These are phyloP conservation scores for Paramecium octaurelia DNA, from an alignment of 73 alveolate genomes.

Conservation along the genomic window DNA sequence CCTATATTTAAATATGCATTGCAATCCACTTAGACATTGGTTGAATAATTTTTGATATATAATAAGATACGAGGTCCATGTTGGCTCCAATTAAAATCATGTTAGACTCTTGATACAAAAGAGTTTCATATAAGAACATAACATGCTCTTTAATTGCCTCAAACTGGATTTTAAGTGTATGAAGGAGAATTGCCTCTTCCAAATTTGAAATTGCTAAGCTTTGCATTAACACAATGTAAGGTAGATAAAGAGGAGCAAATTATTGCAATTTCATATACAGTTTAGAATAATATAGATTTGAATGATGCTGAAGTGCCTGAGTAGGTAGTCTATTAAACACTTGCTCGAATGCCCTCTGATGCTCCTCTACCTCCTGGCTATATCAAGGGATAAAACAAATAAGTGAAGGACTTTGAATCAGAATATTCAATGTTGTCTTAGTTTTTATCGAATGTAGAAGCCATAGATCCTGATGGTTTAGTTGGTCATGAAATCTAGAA, in stretches of 20 bases:
- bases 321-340: conserved; percentile 60
- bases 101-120: conserved; percentile 59
- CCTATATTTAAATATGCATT: conserved; percentile 83
- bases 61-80: conserved; percentile 95
- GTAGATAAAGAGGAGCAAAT: conserved; percentile 76
- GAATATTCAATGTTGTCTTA: conserved; percentile 82
- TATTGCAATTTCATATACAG: conserved; percentile 72
- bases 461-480: conserved; percentile 92
- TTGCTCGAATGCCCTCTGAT: conserved; percentile 72
- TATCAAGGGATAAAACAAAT: conserved; percentile 36
- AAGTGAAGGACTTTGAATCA: conserved; percentile 61
- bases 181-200: conserved; percentile 75
- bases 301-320: conserved; percentile 74
- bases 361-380: conserved; percentile 64
- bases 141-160: conserved; percentile 68
- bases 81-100: conserved; percentile 89
- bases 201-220: conserved; percentile 77
- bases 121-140: conserved; percentile 76
- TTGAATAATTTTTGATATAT: conserved; percentile 87
- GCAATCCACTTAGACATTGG: conserved; percentile 72
- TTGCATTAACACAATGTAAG: conserved; percentile 73
- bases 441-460: conserved; percentile 73
- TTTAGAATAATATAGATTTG: conserved; percentile 69
- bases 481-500: conserved; percentile 92
- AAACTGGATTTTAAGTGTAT: conserved; percentile 72